Evolutionary conservation across 192 early-diverging fungal species (phyloP), one percentile per base, ranked within the genome.

Genomic region (Lobosporangium transversale): DNA sequence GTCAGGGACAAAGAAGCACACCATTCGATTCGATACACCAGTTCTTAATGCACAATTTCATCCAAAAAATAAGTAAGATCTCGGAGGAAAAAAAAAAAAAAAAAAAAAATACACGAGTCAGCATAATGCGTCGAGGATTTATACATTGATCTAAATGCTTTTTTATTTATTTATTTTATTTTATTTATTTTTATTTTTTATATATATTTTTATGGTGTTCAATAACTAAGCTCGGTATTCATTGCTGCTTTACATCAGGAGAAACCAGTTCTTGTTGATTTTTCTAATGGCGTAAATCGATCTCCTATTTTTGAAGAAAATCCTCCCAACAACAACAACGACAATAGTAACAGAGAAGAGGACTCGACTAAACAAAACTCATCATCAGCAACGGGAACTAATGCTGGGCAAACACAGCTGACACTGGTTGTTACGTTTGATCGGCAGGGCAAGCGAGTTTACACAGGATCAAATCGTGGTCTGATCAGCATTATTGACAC

Each of bases 31-130:
- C 62, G 81, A 83, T 37, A 91, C 92, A 0, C 84, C 90, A 1
- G 82, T 95, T 10, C 66, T 89, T 18, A 84, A 81, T 56, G 93
- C 93, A 0, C 87, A 89, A 42, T 83, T 95, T 73, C 93, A 95
- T 67, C 93, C 95, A 17, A 88, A 85, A 55, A 87, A 93, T 79
- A 90, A 86, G 89, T 90, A 78, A 43, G 66, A 62, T 51, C 0
- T n/a, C 33, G 35, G 17, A n/a, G n/a, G n/a, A n/a, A n/a, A n/a
- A n/a, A n/a, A 7, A 40, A 40, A 40, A 40, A 40, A 40, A 40
- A 40, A 40, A 40, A 40, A 40, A 40, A 40, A 14, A 10, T 14
- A 14, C 37, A 40, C 8, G 37, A 40, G 14, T 40, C 37, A 10
- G 37, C 21, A 32, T 27, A 21, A 4, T 54, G 20, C 26, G 9